Base-by-base conservation (phyloP, 768 basidiomycete species). In the Pholiota conissans region DNA sequence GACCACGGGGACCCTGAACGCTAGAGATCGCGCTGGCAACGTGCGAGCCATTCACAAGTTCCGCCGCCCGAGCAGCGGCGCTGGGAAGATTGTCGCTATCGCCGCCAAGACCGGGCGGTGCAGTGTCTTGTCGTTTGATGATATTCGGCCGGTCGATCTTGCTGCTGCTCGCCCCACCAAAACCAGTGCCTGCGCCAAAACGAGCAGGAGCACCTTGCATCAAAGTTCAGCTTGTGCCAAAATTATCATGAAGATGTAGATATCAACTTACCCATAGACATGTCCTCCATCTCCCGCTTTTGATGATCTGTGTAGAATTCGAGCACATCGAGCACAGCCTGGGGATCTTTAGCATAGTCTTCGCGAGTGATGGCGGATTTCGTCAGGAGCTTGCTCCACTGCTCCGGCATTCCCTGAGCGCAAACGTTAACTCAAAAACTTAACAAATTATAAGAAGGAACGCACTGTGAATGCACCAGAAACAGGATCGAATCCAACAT, bases 221-320 rank as follows among this genome's bases (percentile, higher is more conserved):
- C 22, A 45, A 6, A 45, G 3, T 26, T 45, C 22, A 48, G 45
- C 53, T 39, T 20, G 48, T 46, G 57, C 56, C 49, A 62, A 62
- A n/a, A 54, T 58, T 57, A 71, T 11, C 2, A 24, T 45, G 0
- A 10, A 5, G 18, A 6, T 0, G 5, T 20, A 45, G 3, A 10
- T 2, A 10, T 4, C 2, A 9, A 11, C 1, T 45, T 13, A 45
- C 77, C 73, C 32, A 72, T 49, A 2, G 69, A 67, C 49, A 77
- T 62, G 52, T 82, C 79, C 65, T 95, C 93, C 66, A 88, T 73
- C 70, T 96, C 93, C n/a, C 93, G 90, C 70, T 95, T 96, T 77
- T 96, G 93, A 65, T 93, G 92, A 71, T 96, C 94, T 11, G 95
- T 98, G 73, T 98, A 99, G 76, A 98, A 99, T 69, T 98, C 95